A percentile compares a stretch with the other conserved stretches of the same genome.
Conservation (phyloP, 1,139 yeast species). For the Nakaseomyces delphensis region DNA sequence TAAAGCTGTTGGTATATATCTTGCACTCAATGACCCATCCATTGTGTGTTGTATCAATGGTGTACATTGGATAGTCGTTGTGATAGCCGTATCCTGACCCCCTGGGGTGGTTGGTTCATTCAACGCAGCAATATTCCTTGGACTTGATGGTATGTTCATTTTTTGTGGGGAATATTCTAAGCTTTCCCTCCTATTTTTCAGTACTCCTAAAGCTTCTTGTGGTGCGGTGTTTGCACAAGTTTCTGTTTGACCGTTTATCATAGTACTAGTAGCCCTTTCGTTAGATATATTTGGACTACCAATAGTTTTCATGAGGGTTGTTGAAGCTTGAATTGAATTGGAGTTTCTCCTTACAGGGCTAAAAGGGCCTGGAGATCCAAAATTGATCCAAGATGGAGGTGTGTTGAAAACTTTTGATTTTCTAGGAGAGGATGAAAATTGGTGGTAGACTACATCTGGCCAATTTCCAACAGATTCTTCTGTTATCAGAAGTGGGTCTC, state of each 20-base stretch:
- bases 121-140: neutral
- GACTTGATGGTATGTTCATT: conserved; percentile 5
- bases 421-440: conserved; percentile 18
- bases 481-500: conserved; percentile 26
- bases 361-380: conserved; percentile 15
- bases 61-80: conserved; percentile 20
- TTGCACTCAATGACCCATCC: conserved; percentile 24
- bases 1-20: conserved; percentile 11
- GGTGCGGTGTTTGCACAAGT: conserved; percentile 21
- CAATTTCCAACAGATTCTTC: conserved; percentile 24
- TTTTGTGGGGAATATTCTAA: conserved; percentile 1
- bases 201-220: conserved; percentile 19
- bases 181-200: neutral
- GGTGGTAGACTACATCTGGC: conserved; percentile 19
- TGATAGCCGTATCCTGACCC: conserved; percentile 10
- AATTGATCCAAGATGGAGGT: conserved; percentile 25
- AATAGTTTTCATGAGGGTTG: neutral
- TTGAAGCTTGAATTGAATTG: neutral
- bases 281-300: conserved; percentile 5
- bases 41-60: conserved; percentile 28
- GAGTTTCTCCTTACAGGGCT: conserved; percentile 11
- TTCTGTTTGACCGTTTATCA: conserved; percentile 16
- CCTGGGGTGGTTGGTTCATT: conserved; percentile 19
- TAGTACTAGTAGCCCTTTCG: conserved; percentile 2
- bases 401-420: conserved; percentile 21